These are phyloP conservation scores for Globisporangium emineosum DNA, from an alignment of 352 stramenopile species.

Conservation along the genomic window DNA sequence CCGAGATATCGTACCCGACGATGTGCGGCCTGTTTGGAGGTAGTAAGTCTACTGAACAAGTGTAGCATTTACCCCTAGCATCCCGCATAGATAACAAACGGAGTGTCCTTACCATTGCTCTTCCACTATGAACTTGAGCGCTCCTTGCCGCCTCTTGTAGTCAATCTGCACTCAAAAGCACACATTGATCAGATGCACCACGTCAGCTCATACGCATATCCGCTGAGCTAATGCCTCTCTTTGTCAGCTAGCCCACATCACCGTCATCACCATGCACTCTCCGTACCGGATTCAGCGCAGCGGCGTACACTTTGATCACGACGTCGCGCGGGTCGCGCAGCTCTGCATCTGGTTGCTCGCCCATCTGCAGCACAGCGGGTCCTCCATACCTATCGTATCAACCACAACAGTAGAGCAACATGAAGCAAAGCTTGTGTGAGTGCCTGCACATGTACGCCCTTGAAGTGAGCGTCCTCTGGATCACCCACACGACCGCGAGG, in stretches of 20 bases:
- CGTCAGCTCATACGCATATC: conserved; percentile 4
- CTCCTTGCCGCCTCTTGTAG: conserved; percentile 76
- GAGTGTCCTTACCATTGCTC: conserved; percentile 31
- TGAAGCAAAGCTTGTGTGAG: not conserved
- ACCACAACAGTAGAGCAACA: conserved; percentile 6
- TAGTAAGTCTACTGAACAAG: not conserved
- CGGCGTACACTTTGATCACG: conserved; percentile 63
- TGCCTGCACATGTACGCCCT: not conserved
- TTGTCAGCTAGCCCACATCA: not conserved
- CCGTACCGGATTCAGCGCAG: conserved; percentile 55
- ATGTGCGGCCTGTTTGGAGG: conserved; percentile 50
- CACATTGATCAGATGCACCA: conserved; percentile 7
- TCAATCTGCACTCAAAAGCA: conserved; percentile 43
- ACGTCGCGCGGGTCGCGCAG: conserved; percentile 53
- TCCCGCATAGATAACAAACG: too few relatives aligned
- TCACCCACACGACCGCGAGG: not conserved
- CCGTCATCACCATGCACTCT: not conserved
- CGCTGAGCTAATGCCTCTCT: not conserved
- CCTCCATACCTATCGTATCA: conserved; percentile 45
- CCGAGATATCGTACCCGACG: conserved; percentile 71
- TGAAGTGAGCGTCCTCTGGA: not conserved
- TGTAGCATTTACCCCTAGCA: too few relatives aligned
- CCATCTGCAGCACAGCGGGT: conserved; percentile 53
- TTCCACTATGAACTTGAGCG: conserved; percentile 57
- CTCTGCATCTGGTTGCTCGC: conserved; percentile 44